phyloP scores from a whole-genome alignment of 2,329 filamentous ascomycete genomes.

The Rhinocladiella mackenziei region DNA sequence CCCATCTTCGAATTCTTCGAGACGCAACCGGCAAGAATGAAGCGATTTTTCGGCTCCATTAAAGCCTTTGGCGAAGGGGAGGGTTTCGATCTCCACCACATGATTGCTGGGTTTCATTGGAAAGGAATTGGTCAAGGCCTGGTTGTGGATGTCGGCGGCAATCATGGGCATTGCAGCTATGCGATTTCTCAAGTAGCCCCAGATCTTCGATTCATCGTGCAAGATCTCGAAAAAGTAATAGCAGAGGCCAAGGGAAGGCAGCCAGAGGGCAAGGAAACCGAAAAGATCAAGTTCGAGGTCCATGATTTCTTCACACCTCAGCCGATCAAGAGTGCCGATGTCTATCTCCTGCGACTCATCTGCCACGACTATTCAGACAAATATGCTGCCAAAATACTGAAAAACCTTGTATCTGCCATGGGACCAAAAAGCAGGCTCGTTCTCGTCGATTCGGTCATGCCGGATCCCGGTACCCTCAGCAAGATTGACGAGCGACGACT shows the following conservation, averaged over 20 bases:
- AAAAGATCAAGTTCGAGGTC: constrained; percentile 19
- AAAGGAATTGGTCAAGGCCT: constrained; percentile 19
- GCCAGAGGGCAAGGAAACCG: too few species aligned
- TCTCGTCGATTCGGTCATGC: too few species aligned
- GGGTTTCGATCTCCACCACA: too few species aligned
- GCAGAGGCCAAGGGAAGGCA: constrained; percentile 19
- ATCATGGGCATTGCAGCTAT: constrained; percentile 54
- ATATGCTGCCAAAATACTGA: constrained; percentile 37
- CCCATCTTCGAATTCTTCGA: too few species aligned
- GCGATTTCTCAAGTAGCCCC: constrained; percentile 51
- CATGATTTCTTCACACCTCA: constrained; percentile 41
- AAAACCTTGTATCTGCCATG: constrained; percentile 34
- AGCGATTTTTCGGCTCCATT: too few species aligned
- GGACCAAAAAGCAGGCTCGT: too few species aligned
- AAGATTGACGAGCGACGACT: too few species aligned
- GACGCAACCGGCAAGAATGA: too few species aligned
- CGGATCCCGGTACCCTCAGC: too few species aligned
- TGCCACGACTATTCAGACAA: constrained; percentile 40
- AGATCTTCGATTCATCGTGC: constrained; percentile 52
- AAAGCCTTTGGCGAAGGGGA: too few species aligned
- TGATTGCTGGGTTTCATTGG: constrained; percentile 28
- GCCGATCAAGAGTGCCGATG: constrained; percentile 30
- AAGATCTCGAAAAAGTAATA: constrained; percentile 44
- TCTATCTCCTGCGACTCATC: constrained; percentile 38
- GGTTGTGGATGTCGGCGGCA: constrained; percentile 39